phyloP scores from a whole-genome alignment of 345 rosid genomes.

The Corchorus capsularis region DNA sequence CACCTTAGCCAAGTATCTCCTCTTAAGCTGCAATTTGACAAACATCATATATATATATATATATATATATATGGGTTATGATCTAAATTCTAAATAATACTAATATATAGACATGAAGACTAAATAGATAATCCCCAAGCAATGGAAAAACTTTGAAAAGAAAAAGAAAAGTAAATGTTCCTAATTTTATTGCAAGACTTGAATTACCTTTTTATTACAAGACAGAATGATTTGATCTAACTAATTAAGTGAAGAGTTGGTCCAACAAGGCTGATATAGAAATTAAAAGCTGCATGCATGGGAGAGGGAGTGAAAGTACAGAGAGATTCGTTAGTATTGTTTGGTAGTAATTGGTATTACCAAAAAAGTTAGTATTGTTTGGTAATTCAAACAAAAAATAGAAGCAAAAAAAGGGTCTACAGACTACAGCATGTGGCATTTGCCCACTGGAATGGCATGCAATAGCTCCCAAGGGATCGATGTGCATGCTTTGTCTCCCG shows the following conservation, averaged over 20 bases:
- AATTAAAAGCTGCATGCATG: background rate
- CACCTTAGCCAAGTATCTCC: background rate
- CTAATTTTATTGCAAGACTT: too few relatives aligned
- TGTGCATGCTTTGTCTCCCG: constrained; percentile 5
- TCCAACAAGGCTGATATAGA: too few relatives aligned
- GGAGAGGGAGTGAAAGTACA: background rate
- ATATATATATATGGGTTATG: background rate
- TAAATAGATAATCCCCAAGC: background rate
- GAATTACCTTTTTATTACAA: background rate
- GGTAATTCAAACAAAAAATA: background rate
- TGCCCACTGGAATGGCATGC: background rate
- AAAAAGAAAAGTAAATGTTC: background rate
- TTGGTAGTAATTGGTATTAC: too few relatives aligned
- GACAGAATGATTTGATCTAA: background rate
- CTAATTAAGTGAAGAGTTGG: background rate
- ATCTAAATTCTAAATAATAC: too few relatives aligned
- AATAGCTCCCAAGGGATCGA: background rate
- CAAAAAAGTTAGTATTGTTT: background rate
- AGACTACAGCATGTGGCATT: constrained; percentile 25
- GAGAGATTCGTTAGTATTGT: background rate
- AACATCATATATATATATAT: background rate
- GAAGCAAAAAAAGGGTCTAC: constrained; percentile 19
- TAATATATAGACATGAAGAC: background rate
- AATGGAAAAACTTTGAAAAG: background rate
- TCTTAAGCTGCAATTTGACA: background rate